Base-by-base conservation (phyloP, 2,329 filamentous ascomycete species). In the Dryadomyces quercus-mongolicae region DNA sequence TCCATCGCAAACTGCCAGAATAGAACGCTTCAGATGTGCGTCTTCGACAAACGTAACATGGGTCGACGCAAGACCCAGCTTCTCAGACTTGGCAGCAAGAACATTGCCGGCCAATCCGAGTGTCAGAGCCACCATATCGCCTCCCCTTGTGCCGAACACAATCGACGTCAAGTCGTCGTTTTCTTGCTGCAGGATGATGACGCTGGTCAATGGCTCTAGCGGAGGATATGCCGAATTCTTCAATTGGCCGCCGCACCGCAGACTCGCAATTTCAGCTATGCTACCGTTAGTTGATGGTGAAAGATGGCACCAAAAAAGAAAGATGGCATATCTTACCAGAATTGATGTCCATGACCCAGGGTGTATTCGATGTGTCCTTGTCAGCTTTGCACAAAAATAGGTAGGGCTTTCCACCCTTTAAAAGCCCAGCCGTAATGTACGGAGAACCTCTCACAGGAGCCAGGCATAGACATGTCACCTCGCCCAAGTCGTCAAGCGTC, bases 101-200 rank as follows among this genome's bases (percentile, higher is more conserved):
- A 61, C 46, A 21, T 54, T 56, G 5, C 57, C 59, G 6, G 67
- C 44, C 16, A 60, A 60, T 25, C 49, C 48, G 3, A 64, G 52
- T 12, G 54, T 47, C 16, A 77, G 53, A 0, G 68, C 75, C 31
- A 77, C 62, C 2, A 81, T 62, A 40, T 77, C 70, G 1, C 79
- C 79, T 54, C 74, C 74, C 52, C 76, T 71, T 25, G 75, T 79
- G 9, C 78, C 78, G 5, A 73, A 61, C 2, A 80, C 54, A 15
- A 64, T 31, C 0, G 59, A 62, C 56, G 34, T 51, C 15, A 68
- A 61, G 0, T 64, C 60, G 0, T 64, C 60, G 0, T 64, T 62
- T 13, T 62, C 56, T 52, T 34, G 42, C 42, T 55, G 48, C 31
- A 58, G 22, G 3, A 55, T 12, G 1, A 68, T 66, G 40, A 80